Evolutionary conservation across 2,329 filamentous ascomycete genomes (phyloP).

Genomic region (Colletotrichum cuscutae): DNA sequence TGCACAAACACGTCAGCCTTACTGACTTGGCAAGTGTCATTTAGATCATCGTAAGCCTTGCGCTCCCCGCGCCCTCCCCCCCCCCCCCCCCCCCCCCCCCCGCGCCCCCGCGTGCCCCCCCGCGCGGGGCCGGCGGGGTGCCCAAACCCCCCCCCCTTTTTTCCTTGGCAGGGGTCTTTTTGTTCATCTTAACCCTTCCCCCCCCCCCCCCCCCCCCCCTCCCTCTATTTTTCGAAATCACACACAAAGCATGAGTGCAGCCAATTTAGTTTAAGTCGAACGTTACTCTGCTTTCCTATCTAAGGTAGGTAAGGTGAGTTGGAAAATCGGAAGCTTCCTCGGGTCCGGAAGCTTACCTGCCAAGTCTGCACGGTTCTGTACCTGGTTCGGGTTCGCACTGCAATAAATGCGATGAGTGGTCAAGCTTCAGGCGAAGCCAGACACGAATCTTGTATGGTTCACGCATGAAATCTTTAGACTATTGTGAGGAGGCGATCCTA

Average conservation of each 20-base stretch:
- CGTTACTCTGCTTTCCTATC: no score
- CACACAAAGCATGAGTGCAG: not conserved
- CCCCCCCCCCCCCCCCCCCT: fast-evolving
- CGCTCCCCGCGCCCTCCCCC: not conserved
- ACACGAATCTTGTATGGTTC: not conserved
- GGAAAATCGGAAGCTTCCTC: not conserved
- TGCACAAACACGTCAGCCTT: not conserved
- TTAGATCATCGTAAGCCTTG: not conserved
- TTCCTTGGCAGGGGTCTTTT: no score
- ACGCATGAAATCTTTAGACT: not conserved
- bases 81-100: no score
- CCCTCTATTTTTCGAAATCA: not conserved
- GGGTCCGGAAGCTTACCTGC: not conserved
- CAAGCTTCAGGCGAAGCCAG: not conserved
- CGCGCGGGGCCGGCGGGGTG: no score
- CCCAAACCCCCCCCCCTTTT: no score
- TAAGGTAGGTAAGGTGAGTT: not conserved
- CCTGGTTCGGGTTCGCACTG: not conserved
- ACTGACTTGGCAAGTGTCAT: not conserved
- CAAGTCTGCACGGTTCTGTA: not conserved
- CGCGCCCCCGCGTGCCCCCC: no score
- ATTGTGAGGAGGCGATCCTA: not conserved
- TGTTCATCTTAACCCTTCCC: no score
- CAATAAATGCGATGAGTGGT: not conserved
- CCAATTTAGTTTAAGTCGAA: no score